Evolutionary conservation across 2,329 filamentous ascomycete genomes (phyloP).

Genomic region (Aspergillus texensis): DNA sequence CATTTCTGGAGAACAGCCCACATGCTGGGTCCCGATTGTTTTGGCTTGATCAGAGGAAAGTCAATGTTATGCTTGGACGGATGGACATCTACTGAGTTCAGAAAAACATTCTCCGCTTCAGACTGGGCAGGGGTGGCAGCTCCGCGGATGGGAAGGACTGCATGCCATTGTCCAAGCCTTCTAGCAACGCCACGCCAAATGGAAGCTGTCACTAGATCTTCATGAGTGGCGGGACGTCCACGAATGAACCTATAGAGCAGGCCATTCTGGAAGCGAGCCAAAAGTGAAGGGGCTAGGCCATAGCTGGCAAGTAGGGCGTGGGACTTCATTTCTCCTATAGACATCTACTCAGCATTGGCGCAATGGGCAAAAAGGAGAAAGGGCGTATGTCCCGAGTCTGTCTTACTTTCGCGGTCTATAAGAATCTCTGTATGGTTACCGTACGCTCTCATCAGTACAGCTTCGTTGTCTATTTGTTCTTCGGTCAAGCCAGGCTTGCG

Average conservation of each 20-base stretch:
- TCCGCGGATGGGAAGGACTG: constrained; percentile 61
- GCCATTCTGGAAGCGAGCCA: constrained; percentile 93
- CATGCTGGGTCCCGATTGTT: constrained; percentile 77
- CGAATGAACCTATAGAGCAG: constrained; percentile 91
- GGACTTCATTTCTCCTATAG: constrained; percentile 61
- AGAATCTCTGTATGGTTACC: constrained; percentile 91
- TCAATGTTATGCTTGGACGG: constrained; percentile 18
- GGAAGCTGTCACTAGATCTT: constrained; percentile 73
- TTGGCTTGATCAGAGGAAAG: constrained; percentile 54
- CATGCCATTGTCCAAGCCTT: constrained; percentile 91
- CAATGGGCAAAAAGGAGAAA: constrained; percentile 31
- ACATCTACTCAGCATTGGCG: constrained; percentile 39
- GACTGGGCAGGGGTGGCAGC: constrained; percentile 34
- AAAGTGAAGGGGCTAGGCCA: constrained; percentile 79
- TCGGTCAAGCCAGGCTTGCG: constrained; percentile 66
- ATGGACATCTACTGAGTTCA: constrained; percentile 26
- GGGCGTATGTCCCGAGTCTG: constrained; percentile 13
- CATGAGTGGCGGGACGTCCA: constrained; percentile 76
- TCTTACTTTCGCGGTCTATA: constrained; percentile 90
- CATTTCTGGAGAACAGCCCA: constrained; percentile 98
- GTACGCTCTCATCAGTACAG: constrained; percentile 88
- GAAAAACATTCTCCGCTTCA: constrained; percentile 18
- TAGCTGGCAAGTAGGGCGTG: constrained; percentile 86
- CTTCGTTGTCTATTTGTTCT: constrained; percentile 78
- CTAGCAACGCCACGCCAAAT: constrained; percentile 83